A percentile compares a stretch with the other conserved stretches of the same genome.
Evolutionary conservation across 495 filamentous ascomycete species (phyloP).

Genomic region (Penicillium tannophilum): DNA sequence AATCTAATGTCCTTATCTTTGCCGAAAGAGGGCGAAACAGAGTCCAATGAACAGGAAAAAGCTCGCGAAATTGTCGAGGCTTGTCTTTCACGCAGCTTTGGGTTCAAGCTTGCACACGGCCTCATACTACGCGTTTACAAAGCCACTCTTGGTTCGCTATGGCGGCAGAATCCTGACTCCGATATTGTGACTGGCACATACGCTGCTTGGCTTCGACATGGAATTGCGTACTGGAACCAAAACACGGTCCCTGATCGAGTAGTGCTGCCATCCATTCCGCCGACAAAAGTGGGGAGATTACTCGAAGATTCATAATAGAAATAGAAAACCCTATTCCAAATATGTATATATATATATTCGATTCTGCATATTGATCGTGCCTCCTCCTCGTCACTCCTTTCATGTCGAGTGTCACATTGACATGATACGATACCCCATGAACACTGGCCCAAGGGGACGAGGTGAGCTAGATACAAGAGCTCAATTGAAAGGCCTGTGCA

Average conservation of each 20-base stretch:
- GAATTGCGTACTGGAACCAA: neutral
- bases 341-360: too few species aligned
- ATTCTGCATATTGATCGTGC: too few species aligned
- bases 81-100: constrained; percentile 49
- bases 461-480: neutral
- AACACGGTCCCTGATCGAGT: neutral
- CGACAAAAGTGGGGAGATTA: neutral
- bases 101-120: constrained; percentile 57
- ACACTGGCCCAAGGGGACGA: neutral
- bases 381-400: too few species aligned
- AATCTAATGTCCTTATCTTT: constrained; percentile 52
- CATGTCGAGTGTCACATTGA: too few species aligned
- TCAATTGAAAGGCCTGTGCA: neutral
- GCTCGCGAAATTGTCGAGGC: constrained; percentile 53
- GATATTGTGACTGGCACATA: constrained; percentile 29
- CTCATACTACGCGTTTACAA: constrained; percentile 45
- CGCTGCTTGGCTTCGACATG: constrained; percentile 29
- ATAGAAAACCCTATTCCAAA: too few species aligned
- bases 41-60: constrained; percentile 50
- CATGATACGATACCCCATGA: neutral
- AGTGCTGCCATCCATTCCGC: neutral
- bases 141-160: constrained; percentile 26
- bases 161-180: constrained; percentile 23
- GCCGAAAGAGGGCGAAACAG: constrained; percentile 43
- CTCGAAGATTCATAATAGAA: neutral